phyloP scores from a whole-genome alignment of 345 rosid species.

The Raphanus raphanistrum region DNA sequence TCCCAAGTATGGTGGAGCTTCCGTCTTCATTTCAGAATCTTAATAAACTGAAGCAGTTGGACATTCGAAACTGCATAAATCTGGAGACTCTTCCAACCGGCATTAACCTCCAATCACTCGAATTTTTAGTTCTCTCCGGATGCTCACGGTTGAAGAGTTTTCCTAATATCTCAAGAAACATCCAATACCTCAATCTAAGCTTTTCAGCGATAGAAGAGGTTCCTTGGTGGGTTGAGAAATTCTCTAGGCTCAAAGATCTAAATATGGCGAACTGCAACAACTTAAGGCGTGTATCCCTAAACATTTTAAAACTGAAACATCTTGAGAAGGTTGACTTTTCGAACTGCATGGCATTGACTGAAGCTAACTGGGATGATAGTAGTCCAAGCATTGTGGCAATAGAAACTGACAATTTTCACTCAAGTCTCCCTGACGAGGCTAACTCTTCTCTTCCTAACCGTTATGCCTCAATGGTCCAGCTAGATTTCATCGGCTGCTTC shows the following conservation, averaged over 20 bases:
- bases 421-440: too few relatives aligned
- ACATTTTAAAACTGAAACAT: neutral
- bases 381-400: too few relatives aligned
- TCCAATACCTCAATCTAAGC: neutral
- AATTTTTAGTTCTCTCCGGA: neutral
- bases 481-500: neutral
- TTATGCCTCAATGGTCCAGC: too few relatives aligned
- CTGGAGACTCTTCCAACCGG: neutral
- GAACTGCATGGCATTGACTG: neutral
- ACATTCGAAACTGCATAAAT: neutral
- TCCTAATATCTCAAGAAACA: neutral
- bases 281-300: neutral
- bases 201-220: neutral
- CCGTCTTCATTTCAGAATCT: neutral
- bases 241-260: neutral
- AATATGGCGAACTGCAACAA: neutral
- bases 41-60: neutral
- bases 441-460: neutral
- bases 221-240: neutral
- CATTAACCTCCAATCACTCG: neutral
- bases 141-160: neutral
- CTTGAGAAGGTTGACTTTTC: neutral
- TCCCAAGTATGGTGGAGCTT: constrained; percentile 17
- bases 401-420: neutral
- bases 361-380: neutral